These are phyloP conservation scores for Boletus edulis DNA, from an alignment of 768 basidiomycete genomes.

Conservation along the genomic window DNA sequence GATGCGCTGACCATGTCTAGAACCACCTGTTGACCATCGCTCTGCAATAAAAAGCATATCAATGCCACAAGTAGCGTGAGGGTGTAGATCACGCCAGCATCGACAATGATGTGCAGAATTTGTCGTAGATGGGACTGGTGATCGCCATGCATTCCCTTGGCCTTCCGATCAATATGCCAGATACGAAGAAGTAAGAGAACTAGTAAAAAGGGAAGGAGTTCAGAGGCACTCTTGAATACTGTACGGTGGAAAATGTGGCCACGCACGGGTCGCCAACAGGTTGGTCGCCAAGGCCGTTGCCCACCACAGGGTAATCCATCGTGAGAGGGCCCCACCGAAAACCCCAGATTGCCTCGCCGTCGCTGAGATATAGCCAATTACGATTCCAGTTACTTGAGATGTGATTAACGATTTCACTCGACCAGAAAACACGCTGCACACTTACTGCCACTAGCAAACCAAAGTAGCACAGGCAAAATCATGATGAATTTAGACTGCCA, in stretches of 20 bases:
- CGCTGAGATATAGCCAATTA: not conserved
- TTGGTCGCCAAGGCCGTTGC: not conserved
- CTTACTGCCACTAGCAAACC: not conserved
- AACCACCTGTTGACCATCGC: not conserved
- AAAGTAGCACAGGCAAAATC: not conserved
- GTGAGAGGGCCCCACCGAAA: not conserved
- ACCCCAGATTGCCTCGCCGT: not conserved
- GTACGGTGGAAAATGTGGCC: too few relatives aligned
- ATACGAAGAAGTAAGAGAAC: not conserved
- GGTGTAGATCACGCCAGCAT: not conserved
- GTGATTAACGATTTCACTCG: not conserved
- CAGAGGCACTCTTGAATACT: not conserved
- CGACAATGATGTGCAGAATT: not conserved
- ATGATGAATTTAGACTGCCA: not conserved
- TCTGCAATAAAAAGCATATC: not conserved
- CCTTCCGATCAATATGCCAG: not conserved
- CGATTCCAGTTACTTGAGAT: not conserved
- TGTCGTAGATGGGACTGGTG: not conserved
- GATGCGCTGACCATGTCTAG: not conserved
- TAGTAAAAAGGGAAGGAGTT: not conserved
- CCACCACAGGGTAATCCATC: not conserved
- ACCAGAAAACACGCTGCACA: not conserved
- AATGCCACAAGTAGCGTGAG: not conserved
- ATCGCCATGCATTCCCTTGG: not conserved
- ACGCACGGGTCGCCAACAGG: not conserved